phyloP scores from a whole-genome alignment of 306 rosid genomes.

The Boehmeria nivea region DNA sequence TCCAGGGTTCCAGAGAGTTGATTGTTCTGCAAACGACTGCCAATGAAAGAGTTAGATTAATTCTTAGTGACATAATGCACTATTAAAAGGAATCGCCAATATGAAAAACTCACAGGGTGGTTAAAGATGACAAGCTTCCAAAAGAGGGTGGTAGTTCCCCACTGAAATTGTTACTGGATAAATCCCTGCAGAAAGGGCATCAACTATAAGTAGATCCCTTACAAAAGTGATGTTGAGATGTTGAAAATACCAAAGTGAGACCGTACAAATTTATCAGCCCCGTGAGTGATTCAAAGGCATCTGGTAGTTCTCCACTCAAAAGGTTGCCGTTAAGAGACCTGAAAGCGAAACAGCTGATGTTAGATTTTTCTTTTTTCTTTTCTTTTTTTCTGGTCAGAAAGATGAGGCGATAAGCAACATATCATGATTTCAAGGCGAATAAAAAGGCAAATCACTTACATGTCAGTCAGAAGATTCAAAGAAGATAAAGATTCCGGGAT shows the following conservation, averaged over 20 bases:
- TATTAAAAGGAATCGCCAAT: too few relatives aligned
- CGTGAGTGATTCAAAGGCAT: slow-evolving; percentile 49
- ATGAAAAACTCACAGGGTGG: slow-evolving; percentile 69
- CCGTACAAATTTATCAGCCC: slow-evolving; percentile 75
- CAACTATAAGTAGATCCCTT: neutral
- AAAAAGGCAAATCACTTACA: slow-evolving; percentile 40
- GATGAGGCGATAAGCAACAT: neutral
- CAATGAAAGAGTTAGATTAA: slow-evolving; percentile 34
- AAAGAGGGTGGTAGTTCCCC: slow-evolving; percentile 77
- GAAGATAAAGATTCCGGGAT: slow-evolving; percentile 66
- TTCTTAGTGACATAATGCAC: slow-evolving; percentile 7
- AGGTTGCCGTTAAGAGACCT: slow-evolving; percentile 78
- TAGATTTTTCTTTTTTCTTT: slow-evolving; percentile 1
- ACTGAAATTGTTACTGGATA: slow-evolving; percentile 73
- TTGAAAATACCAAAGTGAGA: slow-evolving; percentile 19
- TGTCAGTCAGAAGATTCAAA: slow-evolving; percentile 50
- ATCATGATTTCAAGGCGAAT: slow-evolving; percentile 3
- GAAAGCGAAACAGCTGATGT: slow-evolving; percentile 31
- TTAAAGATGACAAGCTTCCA: slow-evolving; percentile 48
- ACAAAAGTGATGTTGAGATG: slow-evolving; percentile 6
- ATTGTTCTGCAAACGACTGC: slow-evolving; percentile 79
- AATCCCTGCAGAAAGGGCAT: slow-evolving; percentile 53
- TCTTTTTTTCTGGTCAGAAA: too few relatives aligned
- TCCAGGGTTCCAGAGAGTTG: slow-evolving; percentile 71
- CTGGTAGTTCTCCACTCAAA: slow-evolving; percentile 79